Conservation (phyloP, 106 monocot genomes). For the Ottelia alismoides region DNA sequence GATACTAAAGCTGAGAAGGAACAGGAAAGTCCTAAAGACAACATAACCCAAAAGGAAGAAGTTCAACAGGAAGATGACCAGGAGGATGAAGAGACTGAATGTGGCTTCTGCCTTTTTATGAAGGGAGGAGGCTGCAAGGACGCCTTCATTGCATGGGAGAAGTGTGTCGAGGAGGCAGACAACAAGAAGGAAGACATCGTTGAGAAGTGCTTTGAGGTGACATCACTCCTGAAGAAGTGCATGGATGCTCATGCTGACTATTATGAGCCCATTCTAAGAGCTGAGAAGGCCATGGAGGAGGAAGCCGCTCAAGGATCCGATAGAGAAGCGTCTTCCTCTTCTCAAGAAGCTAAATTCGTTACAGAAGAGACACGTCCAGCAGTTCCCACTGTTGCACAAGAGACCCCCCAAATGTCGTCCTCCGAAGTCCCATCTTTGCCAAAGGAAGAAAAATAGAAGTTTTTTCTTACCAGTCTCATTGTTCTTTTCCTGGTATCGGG, state of each 20-base stretch:
- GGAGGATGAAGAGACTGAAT: conserved; percentile 73
- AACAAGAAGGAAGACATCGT: conserved; percentile 37
- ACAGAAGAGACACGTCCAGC: too few relatives aligned
- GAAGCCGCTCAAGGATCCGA: conserved; percentile 5
- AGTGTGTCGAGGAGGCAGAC: conserved; percentile 72
- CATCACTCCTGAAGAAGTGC: conserved; percentile 53
- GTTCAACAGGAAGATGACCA: conserved; percentile 15
- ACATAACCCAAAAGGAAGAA: neutral
- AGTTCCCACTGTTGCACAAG: too few relatives aligned
- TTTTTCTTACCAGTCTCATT: too few relatives aligned
- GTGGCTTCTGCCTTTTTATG: conserved; percentile 93
- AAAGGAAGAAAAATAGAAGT: too few relatives aligned
- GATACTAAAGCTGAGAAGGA: too few relatives aligned
- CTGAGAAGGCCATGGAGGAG: conserved; percentile 52
- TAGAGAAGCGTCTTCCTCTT: too few relatives aligned
- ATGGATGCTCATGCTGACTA: conserved; percentile 90
- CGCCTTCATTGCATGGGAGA: conserved; percentile 67
- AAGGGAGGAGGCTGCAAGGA: conserved; percentile 92
- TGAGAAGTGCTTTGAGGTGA: conserved; percentile 64
- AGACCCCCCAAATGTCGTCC: too few relatives aligned
- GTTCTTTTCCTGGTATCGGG: too few relatives aligned
- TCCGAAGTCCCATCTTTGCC: too few relatives aligned
- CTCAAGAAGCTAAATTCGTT: too few relatives aligned
- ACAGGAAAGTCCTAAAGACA: too few relatives aligned
- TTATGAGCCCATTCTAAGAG: conserved; percentile 64